Evolutionary conservation across 2,329 filamentous ascomycete species (phyloP).

Genomic region (Tolypocladium ovalisporum): DNA sequence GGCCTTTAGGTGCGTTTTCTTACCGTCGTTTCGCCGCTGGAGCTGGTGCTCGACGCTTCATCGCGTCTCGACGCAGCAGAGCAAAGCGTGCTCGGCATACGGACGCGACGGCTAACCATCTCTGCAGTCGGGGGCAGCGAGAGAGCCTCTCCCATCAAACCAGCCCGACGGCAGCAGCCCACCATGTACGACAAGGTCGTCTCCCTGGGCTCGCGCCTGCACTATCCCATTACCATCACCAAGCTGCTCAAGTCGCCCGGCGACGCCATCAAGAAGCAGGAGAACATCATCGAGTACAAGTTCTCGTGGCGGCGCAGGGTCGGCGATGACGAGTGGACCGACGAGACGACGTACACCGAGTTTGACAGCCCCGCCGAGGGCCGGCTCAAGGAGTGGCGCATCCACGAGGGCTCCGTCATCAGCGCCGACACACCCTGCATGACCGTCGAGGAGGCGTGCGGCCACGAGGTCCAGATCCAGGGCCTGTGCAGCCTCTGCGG

Average conservation of each 20-base stretch:
- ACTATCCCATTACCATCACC: slow-evolving; percentile 89
- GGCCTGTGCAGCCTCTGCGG: slow-evolving; percentile 88
- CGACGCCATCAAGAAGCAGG: slow-evolving; percentile 64
- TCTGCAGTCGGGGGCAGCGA: neutral
- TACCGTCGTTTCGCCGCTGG: neutral
- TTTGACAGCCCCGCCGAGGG: slow-evolving; percentile 83
- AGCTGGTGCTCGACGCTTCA: neutral
- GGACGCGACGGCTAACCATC: neutral
- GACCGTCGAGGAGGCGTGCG: slow-evolving; percentile 81
- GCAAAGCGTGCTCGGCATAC: neutral
- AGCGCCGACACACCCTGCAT: slow-evolving; percentile 47
- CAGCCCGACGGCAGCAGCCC: neutral
- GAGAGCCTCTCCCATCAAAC: neutral
- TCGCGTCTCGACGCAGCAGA: neutral
- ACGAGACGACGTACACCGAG: slow-evolving; percentile 59
- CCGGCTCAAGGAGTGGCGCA: slow-evolving; percentile 63
- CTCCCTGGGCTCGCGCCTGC: slow-evolving; percentile 52
- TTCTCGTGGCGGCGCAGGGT: slow-evolving; percentile 73
- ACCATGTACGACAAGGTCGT: slow-evolving; percentile 31
- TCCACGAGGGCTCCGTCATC: slow-evolving; percentile 57
- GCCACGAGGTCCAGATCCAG: slow-evolving; percentile 82
- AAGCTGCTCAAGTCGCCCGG: slow-evolving; percentile 68
- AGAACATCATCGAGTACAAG: slow-evolving; percentile 75
- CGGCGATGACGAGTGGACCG: slow-evolving; percentile 50
- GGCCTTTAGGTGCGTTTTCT: slow-evolving; percentile 13